These are phyloP conservation scores for Chlamydomonas sphaeroides DNA, from an alignment of 139 green algal species.

Conservation along the genomic window DNA sequence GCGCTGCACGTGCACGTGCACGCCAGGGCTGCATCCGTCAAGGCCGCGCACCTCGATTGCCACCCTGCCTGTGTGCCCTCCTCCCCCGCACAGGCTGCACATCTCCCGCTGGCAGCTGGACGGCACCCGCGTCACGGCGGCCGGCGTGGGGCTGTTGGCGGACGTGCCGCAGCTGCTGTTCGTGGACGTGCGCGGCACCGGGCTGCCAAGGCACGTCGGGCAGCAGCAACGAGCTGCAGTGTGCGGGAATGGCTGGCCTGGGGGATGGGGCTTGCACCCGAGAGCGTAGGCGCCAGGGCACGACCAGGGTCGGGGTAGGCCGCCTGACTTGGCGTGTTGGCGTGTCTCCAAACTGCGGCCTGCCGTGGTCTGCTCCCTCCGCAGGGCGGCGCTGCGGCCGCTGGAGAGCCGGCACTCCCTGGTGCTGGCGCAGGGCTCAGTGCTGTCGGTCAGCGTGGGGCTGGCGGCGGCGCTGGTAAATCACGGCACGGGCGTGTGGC, in stretches of 20 bases:
- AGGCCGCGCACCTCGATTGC: not conserved
- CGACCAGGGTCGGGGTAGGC: not conserved
- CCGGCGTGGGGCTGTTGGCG: constrained; percentile 29
- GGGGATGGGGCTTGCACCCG: not conserved
- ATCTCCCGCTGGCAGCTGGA: constrained; percentile 42
- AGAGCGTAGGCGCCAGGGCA: too few species aligned
- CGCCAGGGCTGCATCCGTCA: too few species aligned
- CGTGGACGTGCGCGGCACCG: constrained; percentile 44
- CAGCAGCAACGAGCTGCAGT: too few species aligned
- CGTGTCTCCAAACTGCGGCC: too few species aligned
- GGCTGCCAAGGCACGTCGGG: not conserved
- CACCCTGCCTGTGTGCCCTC: not conserved
- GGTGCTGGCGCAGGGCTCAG: constrained; percentile 39
- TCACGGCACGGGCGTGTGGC: not conserved
- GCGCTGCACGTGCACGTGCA: too few species aligned
- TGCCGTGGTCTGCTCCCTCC: not conserved
- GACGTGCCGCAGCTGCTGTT: constrained; percentile 19
- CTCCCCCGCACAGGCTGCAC: constrained; percentile 24
- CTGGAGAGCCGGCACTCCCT: constrained; percentile 41
- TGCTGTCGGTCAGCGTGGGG: constrained; percentile 36
- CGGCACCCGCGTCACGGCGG: constrained; percentile 26
- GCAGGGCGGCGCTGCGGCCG: constrained; percentile 27
- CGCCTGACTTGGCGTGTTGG: not conserved
- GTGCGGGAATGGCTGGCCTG: too few species aligned
- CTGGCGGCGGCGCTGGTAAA: constrained; percentile 41